Percentiles rank a stretch among this genome's conserved stretches.
Evolutionary conservation across 75 land plant genomes (phyloP).

Genomic region (Pinus albicaulis): DNA sequence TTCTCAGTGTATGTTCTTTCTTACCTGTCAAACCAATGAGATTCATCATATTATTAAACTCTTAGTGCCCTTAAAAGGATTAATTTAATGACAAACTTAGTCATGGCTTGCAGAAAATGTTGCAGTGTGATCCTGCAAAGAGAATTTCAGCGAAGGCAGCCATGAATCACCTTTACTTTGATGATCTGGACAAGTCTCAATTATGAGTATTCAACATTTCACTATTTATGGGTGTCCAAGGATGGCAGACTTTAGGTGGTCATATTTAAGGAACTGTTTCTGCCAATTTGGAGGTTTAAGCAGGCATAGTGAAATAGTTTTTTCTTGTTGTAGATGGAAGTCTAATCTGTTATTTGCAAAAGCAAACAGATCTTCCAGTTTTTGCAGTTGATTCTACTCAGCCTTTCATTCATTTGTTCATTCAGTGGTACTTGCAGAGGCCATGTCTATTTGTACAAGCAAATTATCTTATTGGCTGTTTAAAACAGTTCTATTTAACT

Average conservation of each 20-base stretch:
- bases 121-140: constrained; percentile 61
- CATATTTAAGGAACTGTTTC: background rate
- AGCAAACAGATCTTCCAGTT: background rate
- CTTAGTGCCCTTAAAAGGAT: background rate
- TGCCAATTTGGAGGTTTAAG: background rate
- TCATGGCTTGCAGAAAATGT: constrained; percentile 52
- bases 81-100: background rate
- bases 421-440: too few species aligned
- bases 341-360: background rate
- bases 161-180: constrained; percentile 72
- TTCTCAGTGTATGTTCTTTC: constrained; percentile 44
- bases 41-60: background rate
- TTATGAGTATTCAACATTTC: constrained; percentile 30
- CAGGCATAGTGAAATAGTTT: background rate
- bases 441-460: too few species aligned
- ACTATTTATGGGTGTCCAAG: background rate
- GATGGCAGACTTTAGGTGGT: background rate
- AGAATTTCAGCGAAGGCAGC: constrained; percentile 80
- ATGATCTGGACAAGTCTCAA: constrained; percentile 69
- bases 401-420: background rate
- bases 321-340: background rate
- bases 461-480: too few species aligned
- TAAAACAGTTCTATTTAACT: too few species aligned
- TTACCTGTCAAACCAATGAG: background rate
- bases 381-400: too few species aligned